phyloP scores from a whole-genome alignment of 1,284 basidiomycete genomes.

The Papiliotrema fonsecae region DNA sequence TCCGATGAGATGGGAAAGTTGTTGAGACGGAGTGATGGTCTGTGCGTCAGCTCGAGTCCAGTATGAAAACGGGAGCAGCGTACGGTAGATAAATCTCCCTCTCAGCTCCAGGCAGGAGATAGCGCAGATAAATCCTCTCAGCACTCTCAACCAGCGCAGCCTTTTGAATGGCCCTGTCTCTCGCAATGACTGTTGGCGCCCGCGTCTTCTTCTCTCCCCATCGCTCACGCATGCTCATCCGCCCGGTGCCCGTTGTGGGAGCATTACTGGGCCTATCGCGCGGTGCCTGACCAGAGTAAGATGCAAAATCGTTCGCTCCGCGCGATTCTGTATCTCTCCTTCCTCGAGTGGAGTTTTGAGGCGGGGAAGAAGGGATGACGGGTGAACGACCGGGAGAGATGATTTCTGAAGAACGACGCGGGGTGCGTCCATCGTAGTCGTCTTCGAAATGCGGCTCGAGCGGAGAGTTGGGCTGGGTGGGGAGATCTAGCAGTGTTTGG shows the following conservation, averaged over 20 bases:
- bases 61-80: conserved; percentile 50
- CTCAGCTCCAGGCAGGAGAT: conserved; percentile 62
- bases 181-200: conserved; percentile 80
- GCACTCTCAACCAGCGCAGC: conserved; percentile 85
- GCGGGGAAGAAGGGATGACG: conserved; percentile 8
- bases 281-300: background rate
- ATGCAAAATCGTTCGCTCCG: conserved; percentile 11
- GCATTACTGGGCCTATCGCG: conserved; percentile 14
- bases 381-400: conserved; percentile 4
- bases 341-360: conserved; percentile 13
- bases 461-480: conserved; percentile 1
- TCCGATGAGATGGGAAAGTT: conserved; percentile 57
- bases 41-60: conserved; percentile 37
- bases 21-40: conserved; percentile 41
- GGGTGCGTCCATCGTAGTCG: background rate
- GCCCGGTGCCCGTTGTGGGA: conserved; percentile 5
- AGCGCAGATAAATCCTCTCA: conserved; percentile 90
- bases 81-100: conserved; percentile 88
- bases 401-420: conserved; percentile 12
- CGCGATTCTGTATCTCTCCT: conserved; percentile 40
- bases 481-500: conserved; percentile 58
- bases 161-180: conserved; percentile 83
- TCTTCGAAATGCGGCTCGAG: background rate
- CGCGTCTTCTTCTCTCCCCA: conserved; percentile 15
- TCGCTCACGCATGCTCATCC: conserved; percentile 14